Evolutionary conservation across 75 land plant genomes (phyloP).

Genomic region (Cupressus sempervirens): DNA sequence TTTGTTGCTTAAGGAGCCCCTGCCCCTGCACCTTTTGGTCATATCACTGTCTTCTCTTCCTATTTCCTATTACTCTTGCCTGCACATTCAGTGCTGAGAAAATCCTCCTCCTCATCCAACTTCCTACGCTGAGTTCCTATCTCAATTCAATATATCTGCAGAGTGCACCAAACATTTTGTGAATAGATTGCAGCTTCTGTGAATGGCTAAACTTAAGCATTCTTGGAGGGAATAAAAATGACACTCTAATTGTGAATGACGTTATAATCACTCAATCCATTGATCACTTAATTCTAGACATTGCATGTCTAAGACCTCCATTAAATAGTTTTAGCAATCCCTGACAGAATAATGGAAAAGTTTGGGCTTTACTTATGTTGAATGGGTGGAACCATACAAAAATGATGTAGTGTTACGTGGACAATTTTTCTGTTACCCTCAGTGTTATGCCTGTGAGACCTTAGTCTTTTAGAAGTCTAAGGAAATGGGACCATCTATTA

Average conservation of each 20-base stretch:
- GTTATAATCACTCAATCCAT: not conserved
- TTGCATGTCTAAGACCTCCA: not conserved
- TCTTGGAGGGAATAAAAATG: not conserved
- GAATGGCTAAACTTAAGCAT: not conserved
- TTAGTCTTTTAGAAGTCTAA: not conserved
- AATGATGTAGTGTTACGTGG: not conserved
- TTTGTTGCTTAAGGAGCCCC: too few species aligned
- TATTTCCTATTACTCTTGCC: too few species aligned
- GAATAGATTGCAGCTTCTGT: not conserved
- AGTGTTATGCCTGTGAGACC: not conserved
- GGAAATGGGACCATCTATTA: not conserved
- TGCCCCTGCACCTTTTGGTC: too few species aligned
- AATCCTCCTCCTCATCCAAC: too few species aligned
- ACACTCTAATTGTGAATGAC: not conserved
- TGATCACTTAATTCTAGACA: not conserved
- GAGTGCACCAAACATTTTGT: not conserved
- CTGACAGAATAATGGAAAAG: not conserved
- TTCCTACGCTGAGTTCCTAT: too few species aligned
- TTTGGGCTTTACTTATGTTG: not conserved
- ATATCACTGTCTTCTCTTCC: too few species aligned
- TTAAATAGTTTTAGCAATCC: not conserved
- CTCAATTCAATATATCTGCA: too few species aligned
- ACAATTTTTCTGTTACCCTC: not conserved
- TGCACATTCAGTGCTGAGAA: too few species aligned
- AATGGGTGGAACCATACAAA: not conserved